Conservation (phyloP, 768 basidiomycete genomes). For the Leccinum barrowsii region DNA sequence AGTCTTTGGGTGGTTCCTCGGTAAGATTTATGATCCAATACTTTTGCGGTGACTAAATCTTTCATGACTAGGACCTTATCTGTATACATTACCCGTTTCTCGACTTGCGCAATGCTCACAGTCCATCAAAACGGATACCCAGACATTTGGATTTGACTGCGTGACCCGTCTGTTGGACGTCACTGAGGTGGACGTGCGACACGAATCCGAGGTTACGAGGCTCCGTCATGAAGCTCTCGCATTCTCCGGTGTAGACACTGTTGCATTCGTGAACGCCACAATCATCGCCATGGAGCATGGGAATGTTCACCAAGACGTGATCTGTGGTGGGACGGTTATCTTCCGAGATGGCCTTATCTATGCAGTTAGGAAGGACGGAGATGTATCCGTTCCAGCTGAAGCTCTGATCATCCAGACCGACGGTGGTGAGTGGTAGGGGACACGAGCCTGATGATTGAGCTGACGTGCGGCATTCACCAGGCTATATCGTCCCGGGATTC, state of each 20-base stretch:
- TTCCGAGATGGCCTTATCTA: constrained; percentile 58
- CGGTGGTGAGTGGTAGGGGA: constrained; percentile 46
- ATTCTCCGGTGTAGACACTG: constrained; percentile 32
- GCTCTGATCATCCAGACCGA: constrained; percentile 53
- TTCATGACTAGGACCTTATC: constrained; percentile 17
- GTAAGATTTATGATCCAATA: constrained; percentile 33
- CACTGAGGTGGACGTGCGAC: constrained; percentile 55
- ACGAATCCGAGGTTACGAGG: constrained; percentile 58
- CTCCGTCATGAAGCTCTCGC: constrained; percentile 49
- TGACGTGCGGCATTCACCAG: constrained; percentile 31
- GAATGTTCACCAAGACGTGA: constrained; percentile 44
- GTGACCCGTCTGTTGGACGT: constrained; percentile 53
- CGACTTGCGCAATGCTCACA: constrained; percentile 47
- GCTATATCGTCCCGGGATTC: constrained; percentile 66
- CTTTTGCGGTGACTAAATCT: neutral
- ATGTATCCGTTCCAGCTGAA: constrained; percentile 34
- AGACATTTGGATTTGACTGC: constrained; percentile 62
- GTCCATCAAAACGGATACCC: constrained; percentile 45
- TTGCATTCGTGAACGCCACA: constrained; percentile 67
- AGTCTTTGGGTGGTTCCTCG: constrained; percentile 71
- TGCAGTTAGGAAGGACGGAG: constrained; percentile 36
- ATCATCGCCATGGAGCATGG: constrained; percentile 66
- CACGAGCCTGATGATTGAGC: neutral
- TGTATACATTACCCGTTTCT: constrained; percentile 56
- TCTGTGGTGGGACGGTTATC: constrained; percentile 50